Evolutionary conservation across 2,329 filamentous ascomycete species (phyloP), one percentile per base, ranked within the genome.

Genomic region (Dactylellina parvicollis): DNA sequence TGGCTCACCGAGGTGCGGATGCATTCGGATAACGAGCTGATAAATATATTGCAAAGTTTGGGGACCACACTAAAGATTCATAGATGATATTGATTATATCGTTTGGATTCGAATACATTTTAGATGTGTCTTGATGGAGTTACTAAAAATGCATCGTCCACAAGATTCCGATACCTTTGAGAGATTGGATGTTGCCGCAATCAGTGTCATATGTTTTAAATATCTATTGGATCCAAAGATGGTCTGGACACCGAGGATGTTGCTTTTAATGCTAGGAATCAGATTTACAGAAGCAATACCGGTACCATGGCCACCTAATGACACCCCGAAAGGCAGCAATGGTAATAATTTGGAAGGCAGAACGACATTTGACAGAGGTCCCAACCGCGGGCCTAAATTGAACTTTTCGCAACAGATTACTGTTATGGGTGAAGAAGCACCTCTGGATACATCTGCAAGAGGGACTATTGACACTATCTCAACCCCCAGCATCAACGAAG

Each of bases 401-500:
- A 22, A 3, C 24, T 40, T 55, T 16, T 55, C 50, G 18, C 30
- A 40, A 28, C 16, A n/a, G 1, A 16, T 46, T 10, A n/a, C 9
- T 2, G 18, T 7, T 36, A 7, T n/a, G 16, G 38, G 14, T 3
- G 61, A 66, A 28, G 8, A 10, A 8, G 4, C 14, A 18, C 4
- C 40, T n/a, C 18, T 40, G 1, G 60, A 65, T 5, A 14, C 24
- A 12, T 38, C 61, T 4, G 50, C 36, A 8, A 38, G 40, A 22
- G 22, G 32, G 8, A 22, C 40, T 7, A 24, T n/a, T 4, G 40
- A 50, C 24, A 26, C 14, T 12, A 59, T 49, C 16, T 66, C 61
- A 4, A 28, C 61, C 2, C 55, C 56, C 1, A 61, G 65, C 20
- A 16, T 61, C 1, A 49, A 32, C 30, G 65, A 70, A 18, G 65